phyloP scores from a whole-genome alignment of 495 filamentous ascomycete species.

The Lichenothelia convexa region DNA sequence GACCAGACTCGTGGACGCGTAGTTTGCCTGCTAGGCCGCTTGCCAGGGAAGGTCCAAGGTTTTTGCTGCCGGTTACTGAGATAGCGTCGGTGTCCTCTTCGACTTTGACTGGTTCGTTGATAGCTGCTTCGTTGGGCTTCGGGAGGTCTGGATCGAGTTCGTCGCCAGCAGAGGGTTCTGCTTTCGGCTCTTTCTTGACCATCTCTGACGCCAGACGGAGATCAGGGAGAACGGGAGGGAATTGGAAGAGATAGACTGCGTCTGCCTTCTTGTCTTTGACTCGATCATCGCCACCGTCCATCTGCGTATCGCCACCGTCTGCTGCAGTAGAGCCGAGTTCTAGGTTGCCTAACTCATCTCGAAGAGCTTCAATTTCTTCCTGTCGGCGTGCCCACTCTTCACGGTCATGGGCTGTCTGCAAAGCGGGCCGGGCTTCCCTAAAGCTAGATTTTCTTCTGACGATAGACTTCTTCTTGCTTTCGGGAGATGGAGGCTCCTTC shows the following conservation, averaged over 20 bases:
- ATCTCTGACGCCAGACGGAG: slow-evolving; percentile 16
- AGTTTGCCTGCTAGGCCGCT: slow-evolving; percentile 38
- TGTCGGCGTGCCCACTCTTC: slow-evolving; percentile 22
- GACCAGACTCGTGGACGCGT: slow-evolving; percentile 39
- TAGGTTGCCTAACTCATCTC: slow-evolving; percentile 17
- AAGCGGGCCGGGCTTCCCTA: slow-evolving; percentile 10
- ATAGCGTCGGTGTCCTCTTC: neutral
- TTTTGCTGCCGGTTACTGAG: neutral
- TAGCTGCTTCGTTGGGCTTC: slow-evolving; percentile 1
- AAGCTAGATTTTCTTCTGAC: slow-evolving; percentile 8
- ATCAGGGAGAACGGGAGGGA: slow-evolving; percentile 41
- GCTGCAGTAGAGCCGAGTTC: neutral
- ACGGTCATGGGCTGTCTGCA: slow-evolving; percentile 25
- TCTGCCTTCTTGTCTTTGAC: slow-evolving; percentile 23
- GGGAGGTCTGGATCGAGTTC: neutral
- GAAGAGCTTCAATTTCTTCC: slow-evolving; percentile 16
- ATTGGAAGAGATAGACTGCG: slow-evolving; percentile 44
- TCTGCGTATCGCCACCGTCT: slow-evolving; percentile 18
- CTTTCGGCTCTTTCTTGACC: slow-evolving; percentile 20
- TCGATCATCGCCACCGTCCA: slow-evolving; percentile 15
- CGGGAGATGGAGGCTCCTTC: slow-evolving; percentile 10
- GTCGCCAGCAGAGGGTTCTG: neutral
- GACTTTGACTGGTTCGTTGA: neutral
- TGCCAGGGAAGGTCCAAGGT: slow-evolving; percentile 9
- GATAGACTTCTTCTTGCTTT: slow-evolving; percentile 12